These are phyloP conservation scores for Wallacemonas collosoma DNA, from an alignment of 208 protist species.

Conservation along the genomic window DNA sequence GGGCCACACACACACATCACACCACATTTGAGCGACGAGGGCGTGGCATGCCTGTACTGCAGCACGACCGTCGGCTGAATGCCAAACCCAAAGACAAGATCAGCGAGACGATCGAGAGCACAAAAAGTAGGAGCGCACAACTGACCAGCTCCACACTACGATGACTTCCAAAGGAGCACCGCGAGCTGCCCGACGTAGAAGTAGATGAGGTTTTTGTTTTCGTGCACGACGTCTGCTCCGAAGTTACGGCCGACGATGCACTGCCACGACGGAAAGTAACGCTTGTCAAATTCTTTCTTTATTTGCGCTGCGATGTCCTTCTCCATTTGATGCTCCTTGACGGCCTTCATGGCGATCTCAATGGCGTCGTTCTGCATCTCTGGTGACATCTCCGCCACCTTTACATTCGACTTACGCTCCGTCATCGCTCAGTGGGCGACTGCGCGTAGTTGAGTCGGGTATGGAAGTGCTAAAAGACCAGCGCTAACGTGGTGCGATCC, in stretches of 20 bases:
- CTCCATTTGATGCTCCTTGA: conserved; percentile 99
- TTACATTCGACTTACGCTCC: conserved; percentile 89
- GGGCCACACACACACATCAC: no score
- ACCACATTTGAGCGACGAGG: no score
- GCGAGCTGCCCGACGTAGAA: conserved; percentile 99
- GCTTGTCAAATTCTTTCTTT: conserved; percentile 99
- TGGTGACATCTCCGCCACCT: conserved; percentile 94
- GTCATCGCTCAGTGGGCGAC: conserved; percentile 43
- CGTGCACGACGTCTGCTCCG: conserved; percentile 99
- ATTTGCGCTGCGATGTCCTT: conserved; percentile 99
- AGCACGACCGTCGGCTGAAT: no score
- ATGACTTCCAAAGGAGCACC: conserved; percentile 97
- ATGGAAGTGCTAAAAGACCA: no score
- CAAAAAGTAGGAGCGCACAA: no score
- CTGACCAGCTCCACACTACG: conserved; percentile 15
- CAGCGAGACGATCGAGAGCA: no score
- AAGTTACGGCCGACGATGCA: conserved; percentile 99
- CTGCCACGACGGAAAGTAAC: conserved; percentile 99
- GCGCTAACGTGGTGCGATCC: no score
- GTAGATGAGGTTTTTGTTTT: conserved; percentile 99
- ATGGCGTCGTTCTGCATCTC: conserved; percentile 98
- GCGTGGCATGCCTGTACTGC: no score
- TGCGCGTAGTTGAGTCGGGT: no score
- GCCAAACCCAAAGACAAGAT: no score
- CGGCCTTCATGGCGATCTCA: conserved; percentile 96